Evolutionary conservation across 2,329 filamentous ascomycete genomes (phyloP), one percentile per base, ranked within the genome.

Genomic region (Neofusicoccum kwambonambiense): DNA sequence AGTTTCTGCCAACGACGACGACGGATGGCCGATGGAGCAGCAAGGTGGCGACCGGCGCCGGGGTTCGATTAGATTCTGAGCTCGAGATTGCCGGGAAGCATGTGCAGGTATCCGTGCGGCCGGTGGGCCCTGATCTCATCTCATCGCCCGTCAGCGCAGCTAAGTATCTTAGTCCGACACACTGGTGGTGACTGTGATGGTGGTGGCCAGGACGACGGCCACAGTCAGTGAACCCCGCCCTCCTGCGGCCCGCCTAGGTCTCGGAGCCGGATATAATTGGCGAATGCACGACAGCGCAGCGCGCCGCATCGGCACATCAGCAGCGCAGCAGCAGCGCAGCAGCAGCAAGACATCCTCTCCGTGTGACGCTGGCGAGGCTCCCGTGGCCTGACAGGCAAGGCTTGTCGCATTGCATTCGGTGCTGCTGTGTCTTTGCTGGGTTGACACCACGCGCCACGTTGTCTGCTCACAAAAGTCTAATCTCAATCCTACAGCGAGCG

Each of bases 311-410:
- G 52, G 52, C 52, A 56, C 52, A 37, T n/a, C 31, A 51, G 34
- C 54, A 45, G 19, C 19, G 19, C 19, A 19, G 19, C 19, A 19
- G 19, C 19, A 19, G 19, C 19, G n/a, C 19, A 19, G 41, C 56
- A 60, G 56, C 56, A 37, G 42, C 56, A 60, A 60, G 56, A 60
- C 56, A 60, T 60, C 15, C 44, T 50, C 42, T 47, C 56, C 37
- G 56, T 60, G 56, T 27, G 42, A 60, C 56, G 56, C 42, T 13
- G 42, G 19, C 41, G 56, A 60, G 41, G 56, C 56, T 60, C 56
- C 39, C 37, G 17, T 37, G 56, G 41, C 42, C 31, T 60, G 56
- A 60, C 56, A 47, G 56, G 27, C 45, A 47, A 60, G 42, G 56
- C 41, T 15, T 34, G 42, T 60, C 42, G 41, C 41, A 60, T 47